Evolutionary conservation across 345 rosid species (phyloP), one percentile per base, ranked within the genome.

Genomic region (Populus tremula): DNA sequence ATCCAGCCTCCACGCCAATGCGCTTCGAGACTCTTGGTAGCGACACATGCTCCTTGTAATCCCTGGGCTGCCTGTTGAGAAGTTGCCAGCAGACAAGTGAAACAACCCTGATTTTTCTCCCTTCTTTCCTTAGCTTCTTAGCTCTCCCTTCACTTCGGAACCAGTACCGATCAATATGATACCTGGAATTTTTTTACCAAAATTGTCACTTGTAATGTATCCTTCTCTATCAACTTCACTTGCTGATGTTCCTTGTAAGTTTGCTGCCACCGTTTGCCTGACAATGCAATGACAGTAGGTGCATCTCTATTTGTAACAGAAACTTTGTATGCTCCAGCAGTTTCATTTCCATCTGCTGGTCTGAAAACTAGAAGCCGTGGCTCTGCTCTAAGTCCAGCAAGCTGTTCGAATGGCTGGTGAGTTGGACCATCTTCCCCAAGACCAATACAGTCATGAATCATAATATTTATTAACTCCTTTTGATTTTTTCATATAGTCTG

Each of bases 391-490:
- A 86, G 76, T 69, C 87, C 80, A 10, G 82, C 81, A 11, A 86
- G 80, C 38, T 86, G 85, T 70, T 86, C 87, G 23, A 84, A 69
- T 13, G 85, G 85, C 80, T 86, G 87, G 63, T 86, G 85, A 47
- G 85, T 86, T 8, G 84, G 89, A 14, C 85, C 87, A 70, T 86
- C 85, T 79, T 86, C 87, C 25, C 89, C 85, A 3, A 82, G 81
- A 68, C 87, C 87, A 8, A 84, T 82, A 14, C 82, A 86, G 38
- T 86, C 87, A 20, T 86, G 85, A 21, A 87, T 84, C 85, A 86
- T 70, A 47, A 80, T 27, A 12, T 80, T 82, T 74, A 86, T 76
- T 9, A 84, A 33, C 85, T 78, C 87, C 80, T 25, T 25, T 79
- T 4, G 85, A 5, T 33, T 75, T 75, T 71, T 78, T 84, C 89